These are phyloP conservation scores for Gorgonomyces haynaldii DNA, from an alignment of 192 early-diverging fungal genomes.

Conservation along the genomic window DNA sequence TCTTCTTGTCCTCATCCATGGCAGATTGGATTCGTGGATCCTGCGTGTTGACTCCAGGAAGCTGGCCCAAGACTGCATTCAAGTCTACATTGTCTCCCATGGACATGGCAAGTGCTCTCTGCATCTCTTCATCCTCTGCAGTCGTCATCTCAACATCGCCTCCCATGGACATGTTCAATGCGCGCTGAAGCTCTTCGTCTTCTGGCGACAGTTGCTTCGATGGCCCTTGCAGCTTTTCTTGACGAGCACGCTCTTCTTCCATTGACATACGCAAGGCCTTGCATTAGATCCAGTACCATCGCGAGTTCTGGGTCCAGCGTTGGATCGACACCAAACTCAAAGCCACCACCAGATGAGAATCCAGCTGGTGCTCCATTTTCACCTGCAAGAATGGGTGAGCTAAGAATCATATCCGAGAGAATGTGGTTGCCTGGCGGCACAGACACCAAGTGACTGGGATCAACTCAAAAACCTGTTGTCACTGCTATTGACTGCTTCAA, in stretches of 20 bases:
- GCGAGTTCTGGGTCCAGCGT: slow-evolving; percentile 91
- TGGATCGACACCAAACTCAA: slow-evolving; percentile 92
- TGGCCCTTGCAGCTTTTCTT: slow-evolving; percentile 26
- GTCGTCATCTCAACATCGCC: slow-evolving; percentile 60
- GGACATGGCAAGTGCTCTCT: slow-evolving; percentile 61
- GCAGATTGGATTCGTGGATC: slow-evolving; percentile 71
- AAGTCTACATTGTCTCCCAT: slow-evolving; percentile 30
- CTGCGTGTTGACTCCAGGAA: slow-evolving; percentile 79
- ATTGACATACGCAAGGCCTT: slow-evolving; percentile 87
- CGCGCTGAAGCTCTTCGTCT: slow-evolving; percentile 53
- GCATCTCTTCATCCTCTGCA: slow-evolving; percentile 66
- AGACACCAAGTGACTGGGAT: slow-evolving; percentile 67
- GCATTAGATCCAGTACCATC: slow-evolving; percentile 28
- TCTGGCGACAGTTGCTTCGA: slow-evolving; percentile 26
- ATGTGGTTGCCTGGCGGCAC: slow-evolving; percentile 91
- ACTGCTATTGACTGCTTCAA: slow-evolving; percentile 77
- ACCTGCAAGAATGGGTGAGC: slow-evolving; percentile 75
- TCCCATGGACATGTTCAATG: slow-evolving; percentile 61
- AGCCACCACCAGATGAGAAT: slow-evolving; percentile 53
- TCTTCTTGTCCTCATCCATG: slow-evolving; percentile 9
- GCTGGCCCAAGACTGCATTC: slow-evolving; percentile 37
- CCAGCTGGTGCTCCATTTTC: slow-evolving; percentile 65
- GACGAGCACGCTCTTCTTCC: slow-evolving; percentile 90
- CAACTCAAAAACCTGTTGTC: slow-evolving; percentile 64
- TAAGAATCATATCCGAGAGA: slow-evolving; percentile 75